Evolutionary conservation across 2,329 filamentous ascomycete genomes (phyloP).

Genomic region (Uncinocarpus reesii): DNA sequence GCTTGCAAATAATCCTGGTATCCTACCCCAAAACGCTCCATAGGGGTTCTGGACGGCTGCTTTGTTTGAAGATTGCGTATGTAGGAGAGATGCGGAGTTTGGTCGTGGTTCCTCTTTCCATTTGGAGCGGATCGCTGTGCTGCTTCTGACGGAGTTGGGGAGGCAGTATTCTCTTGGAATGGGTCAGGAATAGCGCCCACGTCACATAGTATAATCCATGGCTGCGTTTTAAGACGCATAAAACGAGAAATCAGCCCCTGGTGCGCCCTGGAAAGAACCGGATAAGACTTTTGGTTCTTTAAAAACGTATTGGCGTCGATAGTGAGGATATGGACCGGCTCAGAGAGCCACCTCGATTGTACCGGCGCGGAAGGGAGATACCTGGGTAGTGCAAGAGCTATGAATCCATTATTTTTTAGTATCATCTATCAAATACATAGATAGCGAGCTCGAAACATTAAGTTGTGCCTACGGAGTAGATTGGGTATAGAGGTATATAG

Average conservation of each 20-base stretch:
- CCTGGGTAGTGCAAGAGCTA: constrained; percentile 50
- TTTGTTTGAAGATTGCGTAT: constrained; percentile 73
- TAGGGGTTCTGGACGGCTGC: constrained; percentile 55
- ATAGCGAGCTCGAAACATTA: not conserved
- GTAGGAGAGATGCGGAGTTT: constrained; percentile 63
- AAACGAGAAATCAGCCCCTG: constrained; percentile 48
- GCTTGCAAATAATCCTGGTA: constrained; percentile 95
- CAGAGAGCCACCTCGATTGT: constrained; percentile 54
- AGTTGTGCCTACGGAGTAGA: not conserved
- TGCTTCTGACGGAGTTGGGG: constrained; percentile 61
- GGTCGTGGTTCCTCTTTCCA: constrained; percentile 44
- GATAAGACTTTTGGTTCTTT: constrained; percentile 49
- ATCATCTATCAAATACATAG: constrained; percentile 15
- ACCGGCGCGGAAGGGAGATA: constrained; percentile 47
- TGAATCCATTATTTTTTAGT: constrained; percentile 12
- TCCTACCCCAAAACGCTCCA: constrained; percentile 58
- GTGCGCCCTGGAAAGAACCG: constrained; percentile 48
- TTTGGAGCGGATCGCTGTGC: constrained; percentile 32
- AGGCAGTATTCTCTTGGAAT: constrained; percentile 15
- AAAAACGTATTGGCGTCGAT: constrained; percentile 46
- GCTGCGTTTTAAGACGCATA: constrained; percentile 47
- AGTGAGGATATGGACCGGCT: constrained; percentile 49
- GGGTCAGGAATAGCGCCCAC: constrained; percentile 45
- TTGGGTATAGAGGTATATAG: not conserved
- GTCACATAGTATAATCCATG: constrained; percentile 52